These are phyloP conservation scores for Phytophthora lateralis DNA, from an alignment of 352 stramenopile species.

Conservation along the genomic window DNA sequence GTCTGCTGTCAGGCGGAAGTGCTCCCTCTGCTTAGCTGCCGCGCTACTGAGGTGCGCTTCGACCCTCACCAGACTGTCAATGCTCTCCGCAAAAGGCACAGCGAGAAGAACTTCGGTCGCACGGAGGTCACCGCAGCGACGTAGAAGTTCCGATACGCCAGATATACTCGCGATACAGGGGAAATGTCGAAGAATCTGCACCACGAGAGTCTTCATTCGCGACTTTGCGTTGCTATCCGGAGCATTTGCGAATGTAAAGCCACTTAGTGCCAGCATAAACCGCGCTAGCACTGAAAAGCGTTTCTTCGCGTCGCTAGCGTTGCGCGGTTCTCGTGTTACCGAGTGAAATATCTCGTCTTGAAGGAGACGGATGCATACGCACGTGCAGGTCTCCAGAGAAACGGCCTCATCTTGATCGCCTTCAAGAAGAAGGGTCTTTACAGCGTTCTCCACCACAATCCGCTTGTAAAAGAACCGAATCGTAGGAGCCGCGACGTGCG, in stretches of 20 bases:
- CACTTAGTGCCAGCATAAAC: conserved; percentile 40
- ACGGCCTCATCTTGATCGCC: conserved; percentile 24
- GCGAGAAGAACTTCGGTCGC: conserved; percentile 3
- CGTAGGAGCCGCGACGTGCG: conserved; percentile 23
- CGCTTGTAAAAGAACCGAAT: conserved; percentile 62
- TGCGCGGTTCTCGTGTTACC: conserved; percentile 1
- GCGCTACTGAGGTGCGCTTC: conserved; percentile 32
- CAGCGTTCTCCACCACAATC: conserved; percentile 52
- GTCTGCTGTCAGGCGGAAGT: conserved; percentile 57
- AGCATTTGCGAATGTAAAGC: conserved; percentile 37
- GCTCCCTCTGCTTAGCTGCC: conserved; percentile 45
- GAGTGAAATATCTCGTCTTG: conserved; percentile 62
- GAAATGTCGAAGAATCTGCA: conserved; percentile 38
- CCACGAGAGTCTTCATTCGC: conserved; percentile 41
- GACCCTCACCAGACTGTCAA: conserved; percentile 18
- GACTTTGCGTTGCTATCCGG: conserved; percentile 19
- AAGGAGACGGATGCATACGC: conserved; percentile 44
- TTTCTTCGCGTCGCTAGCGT: conserved; percentile 12
- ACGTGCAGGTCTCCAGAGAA: conserved; percentile 45
- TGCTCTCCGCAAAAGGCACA: conserved; percentile 21
- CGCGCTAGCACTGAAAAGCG: conserved; percentile 37
- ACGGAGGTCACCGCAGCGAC: conserved; percentile 15
- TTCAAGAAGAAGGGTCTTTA: conserved; percentile 36
- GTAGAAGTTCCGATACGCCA: conserved; percentile 26
- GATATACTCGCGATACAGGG: conserved; percentile 29